Evolutionary conservation across 208 protist species (phyloP).

Genomic region (Wallacemonas sp.): DNA sequence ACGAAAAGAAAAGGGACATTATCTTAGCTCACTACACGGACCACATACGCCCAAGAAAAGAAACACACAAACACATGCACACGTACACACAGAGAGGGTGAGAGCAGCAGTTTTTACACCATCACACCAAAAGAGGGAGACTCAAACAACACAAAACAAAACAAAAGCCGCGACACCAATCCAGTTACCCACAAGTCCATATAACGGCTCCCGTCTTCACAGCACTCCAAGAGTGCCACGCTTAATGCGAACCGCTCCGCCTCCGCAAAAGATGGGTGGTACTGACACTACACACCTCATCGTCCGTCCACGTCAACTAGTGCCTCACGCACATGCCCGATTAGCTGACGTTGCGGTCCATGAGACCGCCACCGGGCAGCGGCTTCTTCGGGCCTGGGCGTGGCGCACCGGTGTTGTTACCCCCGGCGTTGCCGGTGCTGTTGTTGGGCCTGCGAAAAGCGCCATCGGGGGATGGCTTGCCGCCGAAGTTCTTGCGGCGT

Average conservation of each 20-base stretch:
- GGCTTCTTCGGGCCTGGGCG: conserved; percentile 8
- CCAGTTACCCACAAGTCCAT: too few species aligned
- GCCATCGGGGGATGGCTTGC: neutral
- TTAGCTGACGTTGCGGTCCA: conserved; percentile 7
- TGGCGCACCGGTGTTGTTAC: conserved; percentile 14
- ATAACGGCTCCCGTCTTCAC: too few species aligned
- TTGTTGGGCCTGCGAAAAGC: conserved; percentile 10
- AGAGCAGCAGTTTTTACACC: neutral
- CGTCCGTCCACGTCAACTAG: too few species aligned
- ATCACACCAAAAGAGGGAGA: neutral
- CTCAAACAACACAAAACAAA: conserved; percentile 2
- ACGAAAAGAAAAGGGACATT: conserved; percentile 4
- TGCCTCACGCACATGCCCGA: too few species aligned
- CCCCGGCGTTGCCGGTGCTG: conserved; percentile 29
- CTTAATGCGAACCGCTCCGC: too few species aligned
- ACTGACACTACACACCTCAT: too few species aligned
- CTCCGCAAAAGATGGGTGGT: too few species aligned
- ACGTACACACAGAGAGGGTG: neutral
- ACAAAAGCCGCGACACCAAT: too few species aligned
- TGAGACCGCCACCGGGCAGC: neutral
- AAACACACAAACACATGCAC: conserved; percentile 1
- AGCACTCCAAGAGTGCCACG: too few species aligned
- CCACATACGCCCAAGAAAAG: neutral
- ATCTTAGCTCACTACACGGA: neutral
- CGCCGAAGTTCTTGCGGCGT: conserved; percentile 4